Percentiles rank a stretch among this genome's conserved stretches.
phyloP scores from a whole-genome alignment of 2,329 filamentous ascomycete genomes.

The Ophiostoma fasciatum region DNA sequence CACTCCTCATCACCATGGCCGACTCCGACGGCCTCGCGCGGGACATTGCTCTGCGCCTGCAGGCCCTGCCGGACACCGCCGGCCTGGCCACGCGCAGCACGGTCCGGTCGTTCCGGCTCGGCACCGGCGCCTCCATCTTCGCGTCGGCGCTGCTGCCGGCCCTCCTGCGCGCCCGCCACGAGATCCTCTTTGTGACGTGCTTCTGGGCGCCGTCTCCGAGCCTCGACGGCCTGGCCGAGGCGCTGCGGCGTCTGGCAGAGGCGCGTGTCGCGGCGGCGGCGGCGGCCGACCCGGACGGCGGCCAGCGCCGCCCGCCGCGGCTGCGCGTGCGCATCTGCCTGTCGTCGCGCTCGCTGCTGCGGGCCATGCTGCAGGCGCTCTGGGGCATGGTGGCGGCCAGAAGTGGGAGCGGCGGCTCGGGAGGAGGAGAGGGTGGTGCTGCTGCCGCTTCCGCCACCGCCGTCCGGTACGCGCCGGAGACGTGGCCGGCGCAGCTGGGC shows the following conservation, averaged over 20 bases:
- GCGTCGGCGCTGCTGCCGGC: conserved; percentile 42
- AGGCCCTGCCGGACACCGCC: neutral
- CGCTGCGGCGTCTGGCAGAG: conserved; percentile 44
- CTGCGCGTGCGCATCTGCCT: conserved; percentile 60
- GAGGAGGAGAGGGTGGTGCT: too few relatives aligned
- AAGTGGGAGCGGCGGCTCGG: too few relatives aligned
- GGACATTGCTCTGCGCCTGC: conserved; percentile 13
- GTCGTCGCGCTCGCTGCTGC: conserved; percentile 55
- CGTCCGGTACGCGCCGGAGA: conserved; percentile 40
- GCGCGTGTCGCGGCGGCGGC: conserved; percentile 16
- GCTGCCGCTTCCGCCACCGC: conserved; percentile 46
- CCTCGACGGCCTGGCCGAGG: conserved; percentile 38
- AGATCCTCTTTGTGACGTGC: conserved; percentile 13
- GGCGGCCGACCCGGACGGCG: conserved; percentile 2
- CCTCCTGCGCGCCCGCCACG: conserved; percentile 26
- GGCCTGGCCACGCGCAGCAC: conserved; percentile 32
- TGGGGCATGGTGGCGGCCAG: too few relatives aligned
- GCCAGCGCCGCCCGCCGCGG: conserved; percentile 3
- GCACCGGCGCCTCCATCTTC: conserved; percentile 43
- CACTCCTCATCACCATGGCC: conserved; percentile 7
- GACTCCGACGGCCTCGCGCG: conserved; percentile 11
- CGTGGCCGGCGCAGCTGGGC: conserved; percentile 48
- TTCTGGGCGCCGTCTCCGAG: conserved; percentile 40
- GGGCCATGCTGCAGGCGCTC: conserved; percentile 64
- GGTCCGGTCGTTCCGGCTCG: conserved; percentile 34